Base-by-base conservation (phyloP, 371 early-diverging fungal species). In the Dentiscutata heterogama region DNA sequence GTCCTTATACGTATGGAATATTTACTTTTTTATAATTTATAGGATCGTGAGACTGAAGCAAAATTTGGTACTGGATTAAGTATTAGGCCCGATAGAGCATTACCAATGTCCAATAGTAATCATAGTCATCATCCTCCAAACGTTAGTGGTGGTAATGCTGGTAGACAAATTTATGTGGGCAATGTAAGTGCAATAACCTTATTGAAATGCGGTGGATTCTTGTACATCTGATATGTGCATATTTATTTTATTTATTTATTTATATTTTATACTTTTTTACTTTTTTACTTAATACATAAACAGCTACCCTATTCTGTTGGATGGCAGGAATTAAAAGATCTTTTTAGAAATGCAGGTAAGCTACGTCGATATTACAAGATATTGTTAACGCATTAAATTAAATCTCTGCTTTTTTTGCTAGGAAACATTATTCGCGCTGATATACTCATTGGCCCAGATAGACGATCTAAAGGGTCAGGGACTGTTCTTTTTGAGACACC, bases 241-340 rank as follows among this genome's bases (percentile, higher is more conserved):
- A 29, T 77, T 80, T 72, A 25, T 35, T 35, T 35, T 35, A 35
- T 35, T 25, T 16, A 25, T 68, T 54, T 70, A 71, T 22, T 10
- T 72, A 20, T 31, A 51, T 25, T 39, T 25, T 42, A 25, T 68
- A 61, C 18, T 35, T 11, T 25, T 20, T 68, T n/a, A 3, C 8
- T 67, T 5, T 64, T 14, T 35, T 16, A 25, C 63, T 63, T 70
- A 71, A 22, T 18, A 58, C n/a, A 20, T 81, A 22, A 20, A 20
- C 84, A 94, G 95, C 86, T 95, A 3, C 94, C 95, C 2, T 93
- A 91, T 84, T 87, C 91, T 11, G 90, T 93, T 65, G 90, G 90
- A 72, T 94, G 94, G 94, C 94, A 94, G 84, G 94, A 94, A 75
- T 77, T 95, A 84, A 95, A 95, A 81, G 95, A 94, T 82, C 83